These are phyloP conservation scores for Cyclotella cryptica DNA, from an alignment of 108 stramenopile species.

Conservation along the genomic window DNA sequence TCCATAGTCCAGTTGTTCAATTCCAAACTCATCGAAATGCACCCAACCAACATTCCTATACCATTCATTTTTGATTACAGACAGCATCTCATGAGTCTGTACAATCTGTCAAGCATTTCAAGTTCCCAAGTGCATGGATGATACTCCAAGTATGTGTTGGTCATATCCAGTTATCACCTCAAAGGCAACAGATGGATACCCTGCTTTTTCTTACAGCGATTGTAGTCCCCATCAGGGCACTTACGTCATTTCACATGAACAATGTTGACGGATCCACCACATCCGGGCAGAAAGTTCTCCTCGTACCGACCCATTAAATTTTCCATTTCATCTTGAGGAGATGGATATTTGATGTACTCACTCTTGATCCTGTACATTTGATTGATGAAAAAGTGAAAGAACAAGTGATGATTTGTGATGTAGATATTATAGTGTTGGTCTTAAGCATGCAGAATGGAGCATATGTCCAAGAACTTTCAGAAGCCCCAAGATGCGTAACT, in stretches of 20 bases:
- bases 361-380: conserved; percentile 20
- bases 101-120: conserved; percentile 27
- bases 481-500: conserved; percentile 7
- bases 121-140: conserved; percentile 7
- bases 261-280: conserved; percentile 44
- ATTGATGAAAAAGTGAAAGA: conserved; percentile 16
- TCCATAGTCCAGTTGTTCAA: conserved; percentile 2
- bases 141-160: conserved; percentile 6
- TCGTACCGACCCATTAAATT: conserved; percentile 20
- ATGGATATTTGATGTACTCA: conserved; percentile 21
- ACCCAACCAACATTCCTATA: conserved; percentile 10
- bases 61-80: background rate
- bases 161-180: conserved; percentile 21
- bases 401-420: background rate
- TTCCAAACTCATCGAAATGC: background rate
- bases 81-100: background rate
- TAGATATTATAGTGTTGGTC: conserved; percentile 7
- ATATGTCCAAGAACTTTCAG: conserved; percentile 7
- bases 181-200: conserved; percentile 41
- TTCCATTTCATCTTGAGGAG: background rate
- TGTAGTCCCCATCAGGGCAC: conserved; percentile 38
- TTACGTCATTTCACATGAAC: conserved; percentile 45
- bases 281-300: conserved; percentile 33
- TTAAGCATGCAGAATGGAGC: background rate
- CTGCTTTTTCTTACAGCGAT: conserved; percentile 32